Evolutionary conservation across 176 grass and related monocot species (phyloP), one percentile per base, ranked within the genome.

Genomic region (Elaeis guineensis): DNA sequence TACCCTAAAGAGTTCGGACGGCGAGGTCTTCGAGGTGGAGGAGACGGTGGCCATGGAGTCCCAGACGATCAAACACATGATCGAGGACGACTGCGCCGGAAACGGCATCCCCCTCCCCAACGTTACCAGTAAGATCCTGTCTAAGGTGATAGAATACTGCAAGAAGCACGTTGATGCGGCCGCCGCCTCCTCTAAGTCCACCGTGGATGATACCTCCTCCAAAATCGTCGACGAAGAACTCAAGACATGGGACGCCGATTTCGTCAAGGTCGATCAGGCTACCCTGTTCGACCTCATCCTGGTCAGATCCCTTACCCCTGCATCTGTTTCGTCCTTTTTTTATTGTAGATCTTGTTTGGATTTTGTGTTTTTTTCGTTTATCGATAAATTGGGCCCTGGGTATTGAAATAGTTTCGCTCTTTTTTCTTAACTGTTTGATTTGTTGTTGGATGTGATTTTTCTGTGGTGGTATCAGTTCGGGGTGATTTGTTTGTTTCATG

Each of bases 131-230:
- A 79, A 17, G 25, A 79, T 79, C 63, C 85, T 88, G 25, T 9
- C 50, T 58, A 61, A 30, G 72, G 76, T 87, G 54, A 72, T 87
- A 58, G 79, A 64, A 63, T 88, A 76, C 68, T 88, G 79, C 85
- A 79, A 4, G 67, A 76, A 83, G 67, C 85, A 88, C 72, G 79
- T 57, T 22, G 68, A 68, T 12, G 30, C 55, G 1, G 61, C 57
- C 14, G 25, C 35, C 35, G 9, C 35, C 11, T 2, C 39, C 8
- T 55, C 57, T 19, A 63, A 49, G n/a, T 49, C 35, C 3, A 11
- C 32, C 9, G 32, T 20, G 4, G 35, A 62, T 16, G 57, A 44
- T 14, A 44, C 35, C 9, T 44, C 50, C 6, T 63, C 6, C 16
- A 69, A 21, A 5, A 11, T 2, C 15, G 1, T 16, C 23, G 49